Conservation (phyloP, 345 rosid genomes). For the Stellera chamaejasme region DNA sequence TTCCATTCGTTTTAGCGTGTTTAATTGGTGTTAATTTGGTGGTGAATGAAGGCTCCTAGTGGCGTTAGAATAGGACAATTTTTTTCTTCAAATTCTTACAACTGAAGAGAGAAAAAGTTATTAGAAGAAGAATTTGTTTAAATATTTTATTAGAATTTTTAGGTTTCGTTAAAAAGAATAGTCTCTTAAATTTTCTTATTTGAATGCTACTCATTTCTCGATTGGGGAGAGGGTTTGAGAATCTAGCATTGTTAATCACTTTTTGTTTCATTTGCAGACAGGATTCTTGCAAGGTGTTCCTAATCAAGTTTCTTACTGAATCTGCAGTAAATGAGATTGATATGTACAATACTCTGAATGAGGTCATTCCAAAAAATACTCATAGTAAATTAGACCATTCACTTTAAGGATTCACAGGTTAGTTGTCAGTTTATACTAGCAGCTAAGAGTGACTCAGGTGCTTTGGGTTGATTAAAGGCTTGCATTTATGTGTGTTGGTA, state of each 20-base stretch:
- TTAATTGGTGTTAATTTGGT: neutral
- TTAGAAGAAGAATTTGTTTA: too few species aligned
- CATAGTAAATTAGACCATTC: constrained; percentile 56
- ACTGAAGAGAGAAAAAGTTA: too few species aligned
- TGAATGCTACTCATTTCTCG: constrained; percentile 7
- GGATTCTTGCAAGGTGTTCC: constrained; percentile 48
- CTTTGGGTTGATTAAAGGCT: constrained; percentile 4
- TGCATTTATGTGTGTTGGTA: neutral
- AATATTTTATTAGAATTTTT: too few species aligned
- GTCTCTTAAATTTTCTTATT: neutral
- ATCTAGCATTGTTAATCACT: constrained; percentile 3
- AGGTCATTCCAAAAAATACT: constrained; percentile 49
- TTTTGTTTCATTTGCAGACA: constrained; percentile 43
- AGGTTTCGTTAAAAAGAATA: too few species aligned
- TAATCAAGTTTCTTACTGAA: constrained; percentile 17
- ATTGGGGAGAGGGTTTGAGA: constrained; percentile 11
- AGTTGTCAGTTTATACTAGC: neutral
- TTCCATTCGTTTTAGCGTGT: neutral
- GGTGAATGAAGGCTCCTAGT: neutral
- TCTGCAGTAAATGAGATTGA: constrained; percentile 71
- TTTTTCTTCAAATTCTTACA: too few species aligned
- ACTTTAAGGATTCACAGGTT: constrained; percentile 36
- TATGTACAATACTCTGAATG: constrained; percentile 48
- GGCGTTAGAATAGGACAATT: constrained; percentile 10
- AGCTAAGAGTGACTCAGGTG: neutral